A percentile compares a stretch with the other conserved stretches of the same genome.
Conservation (phyloP, 106 monocot species). For the Apostasia shenzhenica region DNA sequence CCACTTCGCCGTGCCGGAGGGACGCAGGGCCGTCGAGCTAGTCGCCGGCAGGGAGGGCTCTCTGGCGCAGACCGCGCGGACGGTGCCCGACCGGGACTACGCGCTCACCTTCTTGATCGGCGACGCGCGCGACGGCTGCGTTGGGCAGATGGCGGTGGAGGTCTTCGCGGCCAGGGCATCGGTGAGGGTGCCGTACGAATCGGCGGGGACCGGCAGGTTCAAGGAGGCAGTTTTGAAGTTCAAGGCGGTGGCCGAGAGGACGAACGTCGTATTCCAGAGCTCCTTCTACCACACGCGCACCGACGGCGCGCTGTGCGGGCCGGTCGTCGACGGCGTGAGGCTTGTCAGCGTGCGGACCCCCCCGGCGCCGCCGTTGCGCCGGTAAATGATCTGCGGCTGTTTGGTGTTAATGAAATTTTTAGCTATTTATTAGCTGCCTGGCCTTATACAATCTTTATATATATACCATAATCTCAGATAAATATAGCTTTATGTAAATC, state of each 20-base stretch:
- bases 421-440: too few relatives aligned
- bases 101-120: constrained; percentile 49
- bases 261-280: constrained; percentile 50
- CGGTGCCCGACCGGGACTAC: constrained; percentile 27
- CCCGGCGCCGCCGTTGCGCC: background rate
- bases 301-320: constrained; percentile 64
- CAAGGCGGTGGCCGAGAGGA: constrained; percentile 21
- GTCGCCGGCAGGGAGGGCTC: constrained; percentile 54
- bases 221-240: constrained; percentile 47
- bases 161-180: constrained; percentile 35
- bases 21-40: constrained; percentile 47
- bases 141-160: constrained; percentile 45
- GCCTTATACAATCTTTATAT: too few relatives aligned
- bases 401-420: too few relatives aligned
- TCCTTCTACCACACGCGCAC: constrained; percentile 38
- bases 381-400: background rate
- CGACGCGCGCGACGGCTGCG: constrained; percentile 44
- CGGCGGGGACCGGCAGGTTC: constrained; percentile 44
- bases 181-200: constrained; percentile 46
- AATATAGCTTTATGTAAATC: too few relatives aligned
- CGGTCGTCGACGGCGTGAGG: constrained; percentile 38
- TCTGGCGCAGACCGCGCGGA: constrained; percentile 41
- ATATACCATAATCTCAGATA: too few relatives aligned
- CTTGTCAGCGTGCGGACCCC: constrained; percentile 30
- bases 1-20: constrained; percentile 46